These are phyloP conservation scores for Brasenia schreberi DNA, from an alignment of 164 flowering plant species.

Conservation along the genomic window DNA sequence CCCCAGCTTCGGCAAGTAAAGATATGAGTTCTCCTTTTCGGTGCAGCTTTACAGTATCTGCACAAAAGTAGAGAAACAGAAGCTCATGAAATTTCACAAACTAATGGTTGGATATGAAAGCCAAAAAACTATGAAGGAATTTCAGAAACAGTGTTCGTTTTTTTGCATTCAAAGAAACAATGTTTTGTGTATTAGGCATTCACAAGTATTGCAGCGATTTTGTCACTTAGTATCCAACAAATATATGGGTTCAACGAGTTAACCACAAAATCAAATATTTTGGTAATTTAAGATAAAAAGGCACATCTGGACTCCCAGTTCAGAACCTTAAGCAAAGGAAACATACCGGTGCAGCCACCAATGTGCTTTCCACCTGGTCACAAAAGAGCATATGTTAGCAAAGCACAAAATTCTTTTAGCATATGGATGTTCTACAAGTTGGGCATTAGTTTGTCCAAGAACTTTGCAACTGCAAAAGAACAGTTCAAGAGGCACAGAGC, in stretches of 20 bases:
- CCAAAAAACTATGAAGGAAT: no score
- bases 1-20: constrained; percentile 46
- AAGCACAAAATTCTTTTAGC: not conserved
- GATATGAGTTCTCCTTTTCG: constrained; percentile 61
- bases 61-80: constrained; percentile 1
- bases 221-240: no score
- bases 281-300: not conserved
- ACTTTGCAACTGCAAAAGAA: no score
- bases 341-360: constrained; percentile 89
- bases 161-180: no score
- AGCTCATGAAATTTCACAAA: no score
- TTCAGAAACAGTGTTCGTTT: no score
- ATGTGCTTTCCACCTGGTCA: constrained; percentile 74
- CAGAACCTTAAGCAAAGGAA: not conserved
- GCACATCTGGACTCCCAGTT: not conserved
- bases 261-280: not conserved
- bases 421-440: not conserved
- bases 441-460: not conserved
- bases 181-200: no score
- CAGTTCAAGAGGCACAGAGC: no score
- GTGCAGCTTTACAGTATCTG: constrained; percentile 73
- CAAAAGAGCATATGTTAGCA: not conserved
- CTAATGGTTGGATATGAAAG: no score
- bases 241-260: no score
- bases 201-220: no score